phyloP scores from a whole-genome alignment of 129 eudicot species.

The Heracleum sosnowskyi region DNA sequence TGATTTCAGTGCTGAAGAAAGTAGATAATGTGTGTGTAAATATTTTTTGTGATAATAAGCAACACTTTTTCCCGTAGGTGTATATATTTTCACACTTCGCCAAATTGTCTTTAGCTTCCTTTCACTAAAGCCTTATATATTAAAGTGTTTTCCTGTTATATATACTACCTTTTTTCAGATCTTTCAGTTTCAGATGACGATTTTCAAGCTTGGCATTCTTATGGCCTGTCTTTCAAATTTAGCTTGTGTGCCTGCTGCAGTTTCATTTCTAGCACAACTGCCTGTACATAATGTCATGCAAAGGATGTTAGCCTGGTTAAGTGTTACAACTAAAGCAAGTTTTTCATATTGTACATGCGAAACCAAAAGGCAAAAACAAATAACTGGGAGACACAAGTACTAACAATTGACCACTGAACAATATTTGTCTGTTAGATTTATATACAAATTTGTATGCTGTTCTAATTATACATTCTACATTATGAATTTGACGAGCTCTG shows the following conservation, averaged over 20 bases:
- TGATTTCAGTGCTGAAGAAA: constrained; percentile 42
- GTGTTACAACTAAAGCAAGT: not conserved
- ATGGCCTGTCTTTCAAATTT: too few species aligned
- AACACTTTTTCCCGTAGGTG: not conserved
- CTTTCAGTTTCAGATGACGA: not conserved
- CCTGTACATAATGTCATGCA: not conserved
- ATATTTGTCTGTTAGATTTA: not conserved
- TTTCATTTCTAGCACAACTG: not conserved
- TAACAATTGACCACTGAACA: not conserved
- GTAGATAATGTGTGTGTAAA: not conserved
- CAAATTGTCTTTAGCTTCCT: not conserved
- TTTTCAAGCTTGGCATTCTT: too few species aligned
- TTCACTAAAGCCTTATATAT: not conserved
- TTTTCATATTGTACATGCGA: not conserved
- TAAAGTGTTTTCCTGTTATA: not conserved
- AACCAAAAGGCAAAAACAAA: not conserved
- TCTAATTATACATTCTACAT: not conserved
- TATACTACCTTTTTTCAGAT: not conserved
- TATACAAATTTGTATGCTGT: not conserved
- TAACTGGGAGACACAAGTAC: not conserved
- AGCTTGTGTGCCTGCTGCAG: not conserved
- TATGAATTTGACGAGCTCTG: not conserved
- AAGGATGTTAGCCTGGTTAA: not conserved
- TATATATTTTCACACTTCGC: not conserved
- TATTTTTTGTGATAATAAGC: not conserved